Percentiles rank a stretch among this genome's conserved stretches.
These are phyloP conservation scores for Aspergillus sp. DNA, from an alignment of 2,329 filamentous ascomycete species.

Conservation along the genomic window DNA sequence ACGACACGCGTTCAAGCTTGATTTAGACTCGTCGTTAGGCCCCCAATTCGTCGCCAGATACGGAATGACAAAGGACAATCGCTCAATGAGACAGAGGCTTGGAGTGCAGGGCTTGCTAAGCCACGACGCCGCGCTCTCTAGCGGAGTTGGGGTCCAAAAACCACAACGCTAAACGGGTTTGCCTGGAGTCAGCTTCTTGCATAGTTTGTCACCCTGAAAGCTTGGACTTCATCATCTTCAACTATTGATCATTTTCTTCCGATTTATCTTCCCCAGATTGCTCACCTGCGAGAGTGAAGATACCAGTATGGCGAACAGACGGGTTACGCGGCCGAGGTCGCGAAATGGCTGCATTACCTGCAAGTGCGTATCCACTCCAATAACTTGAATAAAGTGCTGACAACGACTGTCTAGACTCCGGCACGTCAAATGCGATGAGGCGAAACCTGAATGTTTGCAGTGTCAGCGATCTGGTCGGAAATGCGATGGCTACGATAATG, in stretches of 20 bases:
- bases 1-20: no score
- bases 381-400: not conserved
- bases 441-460: slow-evolving; percentile 57
- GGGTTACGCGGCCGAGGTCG: slow-evolving; percentile 12
- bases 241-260: not conserved
- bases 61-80: not conserved
- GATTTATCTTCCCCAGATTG: not conserved
- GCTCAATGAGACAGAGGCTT: not conserved
- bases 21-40: not conserved
- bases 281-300: not conserved
- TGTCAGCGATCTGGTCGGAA: slow-evolving; percentile 60
- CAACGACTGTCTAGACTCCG: slow-evolving; percentile 49
- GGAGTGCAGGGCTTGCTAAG: not conserved
- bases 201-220: not conserved
- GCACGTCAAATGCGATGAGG: slow-evolving; percentile 63
- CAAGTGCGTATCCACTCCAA: slow-evolving; percentile 51
- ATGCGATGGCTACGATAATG: slow-evolving; percentile 59
- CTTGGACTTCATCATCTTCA: not conserved
- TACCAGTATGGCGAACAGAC: not conserved
- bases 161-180: not conserved
- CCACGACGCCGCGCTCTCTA: not conserved
- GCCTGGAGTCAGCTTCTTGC: not conserved
- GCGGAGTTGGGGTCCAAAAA: not conserved
- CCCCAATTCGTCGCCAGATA: not conserved
- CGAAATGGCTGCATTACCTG: slow-evolving; percentile 57